phyloP scores from a whole-genome alignment of 2,329 filamentous ascomycete species.

The Aspergillus ochraceus region DNA sequence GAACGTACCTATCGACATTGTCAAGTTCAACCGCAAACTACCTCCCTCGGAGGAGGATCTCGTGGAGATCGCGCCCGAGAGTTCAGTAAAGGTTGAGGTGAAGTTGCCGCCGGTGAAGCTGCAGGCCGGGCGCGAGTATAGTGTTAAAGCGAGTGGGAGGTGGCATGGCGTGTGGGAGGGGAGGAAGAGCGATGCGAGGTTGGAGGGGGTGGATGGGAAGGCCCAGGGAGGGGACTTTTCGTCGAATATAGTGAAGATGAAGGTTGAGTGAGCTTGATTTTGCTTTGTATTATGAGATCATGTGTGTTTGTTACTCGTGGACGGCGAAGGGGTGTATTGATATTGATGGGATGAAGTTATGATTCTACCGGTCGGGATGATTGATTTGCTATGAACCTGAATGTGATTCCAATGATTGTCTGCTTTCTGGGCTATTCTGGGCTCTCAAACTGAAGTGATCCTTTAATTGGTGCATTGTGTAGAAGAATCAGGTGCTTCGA shows the following conservation, averaged over 20 bases:
- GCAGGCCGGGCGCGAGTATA: conserved; percentile 32
- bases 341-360: no score
- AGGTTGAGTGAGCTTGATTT: neutral
- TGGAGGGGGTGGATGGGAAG: neutral
- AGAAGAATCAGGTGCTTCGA: no score
- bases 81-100: conserved; percentile 22
- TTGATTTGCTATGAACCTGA: no score
- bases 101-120: conserved; percentile 29
- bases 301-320: no score
- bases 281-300: neutral
- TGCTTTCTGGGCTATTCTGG: no score
- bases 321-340: no score
- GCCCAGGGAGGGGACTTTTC: neutral
- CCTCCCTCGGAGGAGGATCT: conserved; percentile 31
- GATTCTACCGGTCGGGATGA: no score
- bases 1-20: conserved; percentile 25
- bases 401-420: no score
- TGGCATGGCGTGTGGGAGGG: conserved; percentile 39
- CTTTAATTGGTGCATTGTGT: no score
- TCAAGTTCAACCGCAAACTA: conserved; percentile 35
- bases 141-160: conserved; percentile 30
- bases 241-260: neutral
- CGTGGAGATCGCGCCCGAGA: conserved; percentile 29
- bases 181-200: neutral
- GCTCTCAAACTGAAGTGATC: no score